Base-by-base conservation (phyloP, 176 grass and related monocot genomes). In the Dactylis glomerata region DNA sequence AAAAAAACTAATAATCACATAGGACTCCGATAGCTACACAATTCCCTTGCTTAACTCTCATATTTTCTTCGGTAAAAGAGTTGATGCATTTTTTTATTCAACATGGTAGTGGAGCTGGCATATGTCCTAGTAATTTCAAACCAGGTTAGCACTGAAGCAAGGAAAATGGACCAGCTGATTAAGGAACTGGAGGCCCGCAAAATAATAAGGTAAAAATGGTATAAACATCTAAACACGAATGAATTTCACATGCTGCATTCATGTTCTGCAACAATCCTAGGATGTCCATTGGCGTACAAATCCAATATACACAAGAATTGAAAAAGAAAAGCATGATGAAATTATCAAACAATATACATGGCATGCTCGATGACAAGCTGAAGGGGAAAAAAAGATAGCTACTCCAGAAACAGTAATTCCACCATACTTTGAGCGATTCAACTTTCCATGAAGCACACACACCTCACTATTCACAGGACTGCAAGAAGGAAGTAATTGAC, bases 381-480 rank as follows among this genome's bases (percentile, higher is more conserved):
- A 87, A 89, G 82, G 75, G 89, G 87, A 90, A 76, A 68, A 88
- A 89, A 80, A 32, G 36, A 89, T 74, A 63, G 82, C 87, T 90
- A 94, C 84, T 55, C 46, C 66, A 27, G 67, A 91, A 94, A 68
- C 19, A 79, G 86, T 77, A 84, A 87, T 31, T 86, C 85, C 76
- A 77, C 54, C 17, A 67, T 76, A 85, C 24, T 80, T 86, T 82
- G 62, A 73, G 56, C 68, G 76, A 89, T 77, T 91, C 75, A 89
- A 89, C 92, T 82, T 91, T 86, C 87, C 83, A 88, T 77, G 69
- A 95, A 90, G 85, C 84, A 87, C 81, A 87, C 84, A 90, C 89
- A 87, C 82, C 74, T 86, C 75, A 82, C 89, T 94, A 93, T 93
- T 91, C 94, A 93, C 91, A 96, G 37, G 81, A 75, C 79, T 84